Evolutionary conservation across 2,329 filamentous ascomycete genomes (phyloP), one percentile per base, ranked within the genome.

Genomic region (Fusarium scirpi): DNA sequence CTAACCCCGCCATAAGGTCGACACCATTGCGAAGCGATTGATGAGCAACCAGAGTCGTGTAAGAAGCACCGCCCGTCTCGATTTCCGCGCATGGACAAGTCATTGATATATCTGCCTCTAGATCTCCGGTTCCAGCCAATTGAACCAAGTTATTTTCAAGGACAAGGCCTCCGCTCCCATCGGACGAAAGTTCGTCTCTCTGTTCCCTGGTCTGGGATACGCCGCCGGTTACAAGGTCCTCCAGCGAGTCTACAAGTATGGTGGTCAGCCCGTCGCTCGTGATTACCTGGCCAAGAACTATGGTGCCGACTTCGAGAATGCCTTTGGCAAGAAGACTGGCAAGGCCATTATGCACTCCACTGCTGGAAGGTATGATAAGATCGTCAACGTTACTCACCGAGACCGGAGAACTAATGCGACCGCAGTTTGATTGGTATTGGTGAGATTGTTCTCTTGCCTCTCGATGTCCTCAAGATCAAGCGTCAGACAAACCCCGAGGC

Each of bases 381-480:
- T 46, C 4, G 8, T 16, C 11, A 16, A 25, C 32, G 8, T 38
- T 32, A 11, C 25, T 34, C 18, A 24, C 41, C 16, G 25, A 57
- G 46, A 6, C 12, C 25, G 18, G 16, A 22, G 34, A 24, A 44
- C 74, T 78, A 44, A 78, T 60, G 29, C n/a, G 48, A 18, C 62
- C 69, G 18, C 46, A 95, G 93, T 84, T 79, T 99, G 77, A 97
- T 99, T 78, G 96, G 96, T 76, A 97, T 99, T 76, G 96, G 96
- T 78, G 96, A 99, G 85, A 97, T 99, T 72, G 89, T 99, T 63
- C 89, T 99, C 30, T 89, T 99, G 43, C 96, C 96, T 44, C 89
- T 99, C 66, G 96, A 99, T 76, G 95, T 99, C 41, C 89, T 99
- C 70, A 99, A 99, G 89, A 99, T 99, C 85, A 99, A 99, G 89